These are phyloP conservation scores for Phytophthora quininea DNA, from an alignment of 352 stramenopile genomes.

Conservation along the genomic window DNA sequence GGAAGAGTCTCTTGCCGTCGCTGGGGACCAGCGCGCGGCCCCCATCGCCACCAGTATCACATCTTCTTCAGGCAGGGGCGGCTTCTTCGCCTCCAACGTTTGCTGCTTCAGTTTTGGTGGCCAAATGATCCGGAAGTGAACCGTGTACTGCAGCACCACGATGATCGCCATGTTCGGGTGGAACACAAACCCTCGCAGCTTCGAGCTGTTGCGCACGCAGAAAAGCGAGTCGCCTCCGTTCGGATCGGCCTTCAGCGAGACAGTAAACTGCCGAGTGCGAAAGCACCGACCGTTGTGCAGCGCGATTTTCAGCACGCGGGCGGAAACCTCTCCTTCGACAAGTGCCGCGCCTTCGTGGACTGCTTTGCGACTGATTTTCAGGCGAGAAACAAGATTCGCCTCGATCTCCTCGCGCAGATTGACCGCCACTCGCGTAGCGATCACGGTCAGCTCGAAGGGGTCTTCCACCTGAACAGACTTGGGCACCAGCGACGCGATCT, in stretches of 20 bases:
- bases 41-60: conserved; percentile 80
- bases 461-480: conserved; percentile 63
- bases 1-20: conserved; percentile 78
- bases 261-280: conserved; percentile 59
- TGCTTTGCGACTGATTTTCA: conserved; percentile 67
- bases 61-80: conserved; percentile 67
- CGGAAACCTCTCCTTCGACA: conserved; percentile 73
- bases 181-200: conserved; percentile 77
- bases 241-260: conserved; percentile 72
- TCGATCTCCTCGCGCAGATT: conserved; percentile 79
- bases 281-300: conserved; percentile 91
- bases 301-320: conserved; percentile 81
- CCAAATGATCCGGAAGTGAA: conserved; percentile 82
- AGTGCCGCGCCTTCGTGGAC: conserved; percentile 53
- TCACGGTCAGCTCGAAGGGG: conserved; percentile 61
- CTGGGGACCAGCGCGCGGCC: conserved; percentile 67
- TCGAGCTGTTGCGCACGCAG: conserved; percentile 51
- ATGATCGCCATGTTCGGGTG: conserved; percentile 83
- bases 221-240: conserved; percentile 72
- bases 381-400: conserved; percentile 57
- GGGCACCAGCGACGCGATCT: conserved; percentile 65
- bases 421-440: conserved; percentile 61
- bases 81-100: conserved; percentile 61
- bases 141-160: conserved; percentile 86
- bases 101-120: conserved; percentile 68